These are phyloP conservation scores for Scutellaria barbata DNA, from an alignment of 257 asterid species.

Conservation along the genomic window DNA sequence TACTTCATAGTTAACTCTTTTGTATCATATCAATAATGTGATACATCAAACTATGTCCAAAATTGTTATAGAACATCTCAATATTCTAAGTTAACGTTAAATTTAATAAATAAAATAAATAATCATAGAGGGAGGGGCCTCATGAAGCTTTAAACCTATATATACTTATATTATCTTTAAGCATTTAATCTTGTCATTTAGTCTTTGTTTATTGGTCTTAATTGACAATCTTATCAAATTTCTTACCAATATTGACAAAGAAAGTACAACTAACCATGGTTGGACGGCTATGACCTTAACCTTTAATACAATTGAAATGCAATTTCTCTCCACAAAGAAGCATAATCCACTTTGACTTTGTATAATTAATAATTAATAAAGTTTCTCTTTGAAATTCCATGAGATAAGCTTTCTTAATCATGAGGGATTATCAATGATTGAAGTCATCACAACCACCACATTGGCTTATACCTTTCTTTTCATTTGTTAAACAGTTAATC, in stretches of 20 bases:
- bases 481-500: no score
- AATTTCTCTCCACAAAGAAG: conserved; percentile 16
- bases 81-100: not conserved
- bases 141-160: conserved; percentile 21
- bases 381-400: conserved; percentile 22
- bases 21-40: not conserved
- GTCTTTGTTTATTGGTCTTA: conserved; percentile 1
- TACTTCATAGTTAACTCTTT: not conserved
- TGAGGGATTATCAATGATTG: conserved; percentile 24
- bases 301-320: not conserved
- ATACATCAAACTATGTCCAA: not conserved
- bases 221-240: conserved; percentile 16
- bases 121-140: conserved; percentile 34
- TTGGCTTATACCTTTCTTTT: not conserved
- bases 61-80: not conserved
- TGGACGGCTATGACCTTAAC: conserved; percentile 35
- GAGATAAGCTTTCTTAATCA: conserved; percentile 15
- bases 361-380: conserved; percentile 16
- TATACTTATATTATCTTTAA: not conserved
- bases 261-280: conserved; percentile 31
- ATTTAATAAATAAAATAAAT: not conserved
- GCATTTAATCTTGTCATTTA: conserved; percentile 1
- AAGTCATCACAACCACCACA: conserved; percentile 21
- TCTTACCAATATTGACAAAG: conserved; percentile 26
- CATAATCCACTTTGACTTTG: conserved; percentile 28